Evolutionary conservation across 257 asterid genomes (phyloP), one percentile per base, ranked within the genome.

Genomic region (Salvia hispanica): DNA sequence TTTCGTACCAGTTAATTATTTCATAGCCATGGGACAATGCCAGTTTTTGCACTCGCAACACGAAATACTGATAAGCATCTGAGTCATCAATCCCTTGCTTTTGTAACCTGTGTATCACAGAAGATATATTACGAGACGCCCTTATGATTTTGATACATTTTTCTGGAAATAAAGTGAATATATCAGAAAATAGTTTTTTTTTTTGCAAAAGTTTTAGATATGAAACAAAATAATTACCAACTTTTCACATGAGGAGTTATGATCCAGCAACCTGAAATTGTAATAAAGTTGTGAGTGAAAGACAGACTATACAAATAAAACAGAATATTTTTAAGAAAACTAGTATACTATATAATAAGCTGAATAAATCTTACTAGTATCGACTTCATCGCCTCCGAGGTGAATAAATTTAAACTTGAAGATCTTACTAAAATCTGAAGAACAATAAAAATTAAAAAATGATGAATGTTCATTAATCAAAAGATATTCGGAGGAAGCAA

Each of bases 11-110:
- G 87, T 93, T 93, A 67, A 93, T 88, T 77, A 90, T 83, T 70
- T 93, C 97, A 16, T 88, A 93, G 52, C 97, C 98, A 66, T 83
- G 97, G 61, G 98, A 88, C 13, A 88, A 50, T 45, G 98, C 98
- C 37, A 93, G 83, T 77, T 86, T 78, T 83, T 93, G 98, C 55
- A 94, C 95, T 67, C 83, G 70, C 75, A 93, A 65, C 62, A 93
- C 96, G 57, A 93, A 93, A 67, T 90, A 82, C 81, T 93, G 72
- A 66, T 93, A 93, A 39, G 92, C 98, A 36, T 52, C 47, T 4
- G 90, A 77, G 42, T 60, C 81, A 61, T 78, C 81, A 71, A 80
- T 9, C 15, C 72, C 53, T 9, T 80, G 66, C 61, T 76, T 74
- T 71, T 33, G 39, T 70, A 90, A 79, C 98, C 98, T 92, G 82